Percentiles rank a stretch among this genome's conserved stretches.
Conservation (phyloP, 2,329 filamentous ascomycete genomes). For the Chalaropsis ovoidea region DNA sequence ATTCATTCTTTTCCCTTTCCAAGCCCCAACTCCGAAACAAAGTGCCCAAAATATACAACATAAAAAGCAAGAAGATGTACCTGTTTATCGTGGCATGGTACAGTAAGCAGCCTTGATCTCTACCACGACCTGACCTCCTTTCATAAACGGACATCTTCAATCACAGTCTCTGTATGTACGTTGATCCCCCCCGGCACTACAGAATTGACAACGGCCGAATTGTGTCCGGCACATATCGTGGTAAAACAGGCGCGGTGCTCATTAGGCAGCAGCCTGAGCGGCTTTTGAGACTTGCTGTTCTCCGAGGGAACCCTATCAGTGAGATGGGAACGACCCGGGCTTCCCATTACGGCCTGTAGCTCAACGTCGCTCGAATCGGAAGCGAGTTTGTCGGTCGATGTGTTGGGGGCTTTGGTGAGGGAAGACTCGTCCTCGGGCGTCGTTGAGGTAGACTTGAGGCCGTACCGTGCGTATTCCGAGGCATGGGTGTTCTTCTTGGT, state of each 20-base stretch:
- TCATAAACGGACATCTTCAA: slow-evolving; percentile 9
- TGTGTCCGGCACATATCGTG: background rate
- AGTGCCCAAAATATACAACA: background rate
- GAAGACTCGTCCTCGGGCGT: background rate
- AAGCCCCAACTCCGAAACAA: background rate
- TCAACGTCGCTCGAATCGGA: slow-evolving; percentile 17
- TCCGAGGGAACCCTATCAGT: background rate
- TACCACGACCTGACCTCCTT: too few species aligned
- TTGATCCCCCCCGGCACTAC: slow-evolving; percentile 21
- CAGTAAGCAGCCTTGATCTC: background rate
- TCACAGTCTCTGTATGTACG: slow-evolving; percentile 19
- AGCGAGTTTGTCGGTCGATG: slow-evolving; percentile 17
- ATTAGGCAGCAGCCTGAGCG: background rate
- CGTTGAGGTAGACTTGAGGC: slow-evolving; percentile 1
- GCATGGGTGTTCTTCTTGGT: background rate
- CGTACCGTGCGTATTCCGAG: slow-evolving; percentile 18
- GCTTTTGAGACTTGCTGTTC: background rate
- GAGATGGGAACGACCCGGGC: too few species aligned
- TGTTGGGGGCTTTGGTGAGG: slow-evolving; percentile 12
- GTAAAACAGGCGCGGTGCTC: background rate
- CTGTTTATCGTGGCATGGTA: background rate
- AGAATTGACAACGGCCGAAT: background rate
- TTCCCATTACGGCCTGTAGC: background rate
- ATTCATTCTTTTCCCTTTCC: background rate
- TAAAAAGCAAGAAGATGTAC: background rate